A percentile compares a stretch with the other conserved stretches of the same genome.
phyloP scores from a whole-genome alignment of 345 rosid species.

The Acer campestre region DNA sequence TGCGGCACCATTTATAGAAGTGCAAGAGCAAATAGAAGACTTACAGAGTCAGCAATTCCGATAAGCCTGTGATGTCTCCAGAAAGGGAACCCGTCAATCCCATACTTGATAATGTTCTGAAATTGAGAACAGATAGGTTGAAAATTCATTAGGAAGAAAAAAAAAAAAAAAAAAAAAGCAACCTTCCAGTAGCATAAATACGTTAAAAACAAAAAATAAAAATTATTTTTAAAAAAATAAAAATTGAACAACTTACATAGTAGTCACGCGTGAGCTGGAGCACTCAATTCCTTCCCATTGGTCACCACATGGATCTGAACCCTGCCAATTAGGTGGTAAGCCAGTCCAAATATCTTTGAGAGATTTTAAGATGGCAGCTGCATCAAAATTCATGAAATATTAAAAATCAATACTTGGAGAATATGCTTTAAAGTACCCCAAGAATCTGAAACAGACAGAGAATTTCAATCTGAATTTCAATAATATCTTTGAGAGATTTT shows the following conservation, averaged over 20 bases:
- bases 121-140: neutral
- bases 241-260: conserved; percentile 36
- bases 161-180: too few relatives aligned
- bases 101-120: neutral
- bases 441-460: too few relatives aligned
- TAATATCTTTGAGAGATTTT: conserved; percentile 30
- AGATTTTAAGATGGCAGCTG: conserved; percentile 39
- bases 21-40: neutral
- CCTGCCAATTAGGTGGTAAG: conserved; percentile 52
- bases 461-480: too few relatives aligned
- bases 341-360: conserved; percentile 38
- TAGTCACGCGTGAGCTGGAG: conserved; percentile 34
- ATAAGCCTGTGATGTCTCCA: too few relatives aligned
- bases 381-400: neutral
- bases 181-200: neutral
- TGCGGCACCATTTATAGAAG: too few relatives aligned
- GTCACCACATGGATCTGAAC: conserved; percentile 46
- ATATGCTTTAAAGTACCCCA: too few relatives aligned
- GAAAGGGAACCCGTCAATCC: neutral
- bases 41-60: conserved; percentile 3
- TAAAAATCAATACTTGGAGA: too few relatives aligned
- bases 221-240: too few relatives aligned
- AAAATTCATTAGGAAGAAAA: too few relatives aligned
- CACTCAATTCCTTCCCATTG: conserved; percentile 52
- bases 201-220: neutral